Conservation (phyloP, 768 basidiomycete species). For the Lactarius quietus region DNA sequence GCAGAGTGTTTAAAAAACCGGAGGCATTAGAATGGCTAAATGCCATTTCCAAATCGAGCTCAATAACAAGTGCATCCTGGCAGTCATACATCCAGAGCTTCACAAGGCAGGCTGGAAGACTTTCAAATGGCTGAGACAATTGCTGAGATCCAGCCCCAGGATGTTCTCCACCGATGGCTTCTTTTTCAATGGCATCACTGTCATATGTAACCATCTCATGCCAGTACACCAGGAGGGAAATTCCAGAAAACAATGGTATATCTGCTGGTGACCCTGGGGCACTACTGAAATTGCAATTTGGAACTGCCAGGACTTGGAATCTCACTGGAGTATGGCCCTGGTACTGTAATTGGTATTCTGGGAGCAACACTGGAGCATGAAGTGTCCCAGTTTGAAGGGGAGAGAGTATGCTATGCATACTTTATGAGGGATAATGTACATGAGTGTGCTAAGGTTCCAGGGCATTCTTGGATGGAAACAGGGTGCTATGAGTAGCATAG, state of each 20-base stretch:
- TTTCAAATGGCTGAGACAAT: neutral
- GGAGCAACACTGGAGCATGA: neutral
- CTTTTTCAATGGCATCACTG: neutral
- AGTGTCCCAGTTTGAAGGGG: neutral
- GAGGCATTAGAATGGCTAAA: neutral
- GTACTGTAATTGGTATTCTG: neutral
- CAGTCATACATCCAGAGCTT: neutral
- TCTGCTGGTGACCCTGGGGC: neutral
- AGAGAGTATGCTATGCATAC: too few relatives aligned
- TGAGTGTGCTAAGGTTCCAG: too few relatives aligned
- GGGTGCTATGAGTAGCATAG: too few relatives aligned
- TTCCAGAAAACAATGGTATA: neutral
- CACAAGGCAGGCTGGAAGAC: neutral
- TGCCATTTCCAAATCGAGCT: neutral
- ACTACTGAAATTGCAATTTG: neutral
- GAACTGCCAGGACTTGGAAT: neutral
- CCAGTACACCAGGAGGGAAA: neutral
- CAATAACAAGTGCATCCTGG: neutral
- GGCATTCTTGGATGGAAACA: too few relatives aligned
- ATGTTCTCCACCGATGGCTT: neutral
- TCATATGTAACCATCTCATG: neutral
- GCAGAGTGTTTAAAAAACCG: neutral
- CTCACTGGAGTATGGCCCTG: neutral
- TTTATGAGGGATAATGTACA: too few relatives aligned
- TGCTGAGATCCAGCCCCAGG: neutral